These are phyloP conservation scores for Aspergillus mulundensis DNA, from an alignment of 495 filamentous ascomycete species.

Conservation along the genomic window DNA sequence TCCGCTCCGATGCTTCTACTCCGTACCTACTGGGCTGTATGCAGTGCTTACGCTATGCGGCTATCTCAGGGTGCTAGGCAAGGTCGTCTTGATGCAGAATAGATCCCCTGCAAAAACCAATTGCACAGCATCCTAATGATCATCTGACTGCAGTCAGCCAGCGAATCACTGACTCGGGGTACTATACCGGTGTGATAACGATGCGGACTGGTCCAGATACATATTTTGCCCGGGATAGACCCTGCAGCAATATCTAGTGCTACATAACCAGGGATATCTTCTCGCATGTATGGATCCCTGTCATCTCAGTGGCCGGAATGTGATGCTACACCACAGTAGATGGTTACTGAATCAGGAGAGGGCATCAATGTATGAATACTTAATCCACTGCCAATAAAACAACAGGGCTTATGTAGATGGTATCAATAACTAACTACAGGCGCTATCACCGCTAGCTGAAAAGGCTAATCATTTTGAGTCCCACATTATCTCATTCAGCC, in stretches of 20 bases:
- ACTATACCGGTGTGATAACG: background rate
- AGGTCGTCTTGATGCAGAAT: background rate
- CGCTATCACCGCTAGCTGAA: background rate
- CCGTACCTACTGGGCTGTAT: no score
- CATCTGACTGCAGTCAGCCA: background rate
- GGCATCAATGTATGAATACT: no score
- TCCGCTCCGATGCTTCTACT: no score
- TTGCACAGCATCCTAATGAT: background rate
- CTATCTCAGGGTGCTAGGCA: background rate
- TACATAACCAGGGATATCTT: background rate
- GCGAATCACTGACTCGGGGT: background rate
- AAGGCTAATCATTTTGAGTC: conserved; percentile 35
- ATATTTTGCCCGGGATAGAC: background rate
- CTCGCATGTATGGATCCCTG: background rate
- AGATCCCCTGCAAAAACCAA: background rate
- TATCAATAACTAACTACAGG: no score
- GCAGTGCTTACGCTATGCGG: background rate
- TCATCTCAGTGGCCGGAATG: no score
- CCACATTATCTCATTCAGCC: conserved; percentile 80
- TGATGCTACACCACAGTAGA: background rate
- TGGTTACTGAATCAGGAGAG: no score
- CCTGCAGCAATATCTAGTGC: background rate
- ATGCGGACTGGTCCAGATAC: background rate
- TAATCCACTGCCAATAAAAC: no score
- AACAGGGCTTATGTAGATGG: no score